Base-by-base conservation (phyloP, 352 stramenopile genomes). In the Phytophthora sp. region DNA sequence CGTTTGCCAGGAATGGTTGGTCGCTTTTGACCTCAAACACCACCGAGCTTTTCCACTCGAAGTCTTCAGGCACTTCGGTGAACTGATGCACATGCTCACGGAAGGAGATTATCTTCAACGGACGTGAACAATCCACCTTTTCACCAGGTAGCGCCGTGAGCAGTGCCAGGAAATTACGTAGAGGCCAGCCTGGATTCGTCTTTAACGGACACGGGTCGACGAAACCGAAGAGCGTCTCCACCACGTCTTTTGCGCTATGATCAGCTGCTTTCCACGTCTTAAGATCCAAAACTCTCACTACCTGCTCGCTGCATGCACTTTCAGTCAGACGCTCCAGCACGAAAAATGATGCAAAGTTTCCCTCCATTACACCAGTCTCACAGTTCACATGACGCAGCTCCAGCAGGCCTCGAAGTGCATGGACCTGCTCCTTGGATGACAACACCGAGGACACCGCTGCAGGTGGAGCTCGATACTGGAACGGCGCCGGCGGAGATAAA, bases 151-250 rank as follows among this genome's bases (percentile, higher is more conserved):
- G 53, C 3, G 79, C 67, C 12, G 79, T 74, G 1, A 95, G 64
- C 3, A 90, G 46, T 8, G 80, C 80, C 30, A 97, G 50, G 44
- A 94, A 96, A 60, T 98, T 98, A 12, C 90, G 88, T 51, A 98
- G 61, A 13, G 91, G 90, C 92, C 91, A 97, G 0, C 90, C 89
- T 12, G 89, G 89, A 53, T 96, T 83, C 7, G 69, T 78, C 15
- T 76, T 69, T 20, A 96, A 51, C 3, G 90, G 73, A 53, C 88
- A 95, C 11, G 92, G 89, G 47, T 98, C 92, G 5, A 97, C 77
- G 70, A 97, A 95, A 2, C 89, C 90, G 62, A 97, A 97, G 7
- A 94, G 35, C 13, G 69, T 78, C 4, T 89, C 74, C 4, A 57
- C 21, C 18, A 73, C 46, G 12, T 66, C 30, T 18, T 27, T 21